A percentile compares a stretch with the other conserved stretches of the same genome.
Evolutionary conservation across 495 filamentous ascomycete genomes (phyloP).

Genomic region (Schizothecium vesticola): DNA sequence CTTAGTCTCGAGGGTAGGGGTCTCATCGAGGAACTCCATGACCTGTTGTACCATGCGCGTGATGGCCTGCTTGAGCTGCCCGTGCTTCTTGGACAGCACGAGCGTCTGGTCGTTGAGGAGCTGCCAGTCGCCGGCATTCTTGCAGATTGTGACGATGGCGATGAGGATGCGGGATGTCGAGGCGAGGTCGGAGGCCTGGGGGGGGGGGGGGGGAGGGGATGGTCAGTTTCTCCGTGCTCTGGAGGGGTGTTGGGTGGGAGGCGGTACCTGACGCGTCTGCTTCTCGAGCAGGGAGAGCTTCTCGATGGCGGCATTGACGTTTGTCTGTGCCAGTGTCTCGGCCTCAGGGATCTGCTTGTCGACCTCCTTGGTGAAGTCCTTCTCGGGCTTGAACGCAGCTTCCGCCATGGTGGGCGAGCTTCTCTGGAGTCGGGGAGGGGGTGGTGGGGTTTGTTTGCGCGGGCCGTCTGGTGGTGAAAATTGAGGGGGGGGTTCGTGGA

Average conservation of each 20-base stretch:
- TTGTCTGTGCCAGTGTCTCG: slow-evolving; percentile 77
- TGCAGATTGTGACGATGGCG: slow-evolving; percentile 87
- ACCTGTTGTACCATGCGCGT: slow-evolving; percentile 98
- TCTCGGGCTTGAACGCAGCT: slow-evolving; percentile 54
- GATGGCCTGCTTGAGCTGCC: slow-evolving; percentile 96
- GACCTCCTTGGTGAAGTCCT: slow-evolving; percentile 81
- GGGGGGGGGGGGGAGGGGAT: neutral
- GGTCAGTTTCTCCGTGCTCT: slow-evolving; percentile 11
- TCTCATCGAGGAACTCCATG: slow-evolving; percentile 81
- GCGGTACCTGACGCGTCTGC: slow-evolving; percentile 81
- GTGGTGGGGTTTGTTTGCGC: neutral
- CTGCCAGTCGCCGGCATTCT: slow-evolving; percentile 84
- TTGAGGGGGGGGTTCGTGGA: neutral
- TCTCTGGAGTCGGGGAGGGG: neutral
- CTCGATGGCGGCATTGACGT: slow-evolving; percentile 81
- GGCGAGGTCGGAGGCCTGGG: slow-evolving; percentile 84
- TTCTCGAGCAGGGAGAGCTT: slow-evolving; percentile 90
- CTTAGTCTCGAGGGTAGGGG: slow-evolving; percentile 76
- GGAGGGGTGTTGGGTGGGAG: slow-evolving; percentile 6
- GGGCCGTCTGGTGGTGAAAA: neutral
- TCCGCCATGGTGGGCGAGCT: slow-evolving; percentile 40
- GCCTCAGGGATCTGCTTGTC: slow-evolving; percentile 88
- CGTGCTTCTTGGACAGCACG: slow-evolving; percentile 97
- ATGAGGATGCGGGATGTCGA: slow-evolving; percentile 86
- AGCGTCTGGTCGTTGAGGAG: slow-evolving; percentile 94